phyloP scores from a whole-genome alignment of 2,329 filamentous ascomycete species.

The Epichloe gansuensis region DNA sequence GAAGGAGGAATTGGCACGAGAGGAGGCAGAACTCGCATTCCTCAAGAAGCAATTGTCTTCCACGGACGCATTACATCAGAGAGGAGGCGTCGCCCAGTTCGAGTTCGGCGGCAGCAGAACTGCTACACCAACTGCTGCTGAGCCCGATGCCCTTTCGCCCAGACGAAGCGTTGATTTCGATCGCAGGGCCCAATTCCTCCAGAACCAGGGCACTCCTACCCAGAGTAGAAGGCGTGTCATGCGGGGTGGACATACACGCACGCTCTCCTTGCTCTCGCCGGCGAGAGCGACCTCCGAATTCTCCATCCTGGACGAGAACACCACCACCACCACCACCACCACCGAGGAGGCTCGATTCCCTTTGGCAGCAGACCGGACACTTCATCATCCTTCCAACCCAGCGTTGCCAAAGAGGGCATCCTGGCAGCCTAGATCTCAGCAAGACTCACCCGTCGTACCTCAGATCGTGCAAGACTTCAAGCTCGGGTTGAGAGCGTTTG shows the following conservation, averaged over 20 bases:
- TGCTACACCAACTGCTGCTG: constrained; percentile 10
- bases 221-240: constrained; percentile 50
- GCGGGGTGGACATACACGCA: constrained; percentile 49
- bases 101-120: constrained; percentile 3
- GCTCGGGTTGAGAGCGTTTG: constrained; percentile 83
- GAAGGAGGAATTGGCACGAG: constrained; percentile 74
- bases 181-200: constrained; percentile 56
- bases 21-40: constrained; percentile 61
- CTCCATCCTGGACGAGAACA: constrained; percentile 28
- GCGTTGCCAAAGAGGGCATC: constrained; percentile 43
- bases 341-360: constrained; percentile 15
- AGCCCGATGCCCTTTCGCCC: constrained; percentile 18
- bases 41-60: constrained; percentile 77
- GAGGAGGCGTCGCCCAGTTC: constrained; percentile 29
- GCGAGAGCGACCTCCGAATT: constrained; percentile 34
- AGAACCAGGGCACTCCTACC: constrained; percentile 31
- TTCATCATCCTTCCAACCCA: constrained; percentile 25
- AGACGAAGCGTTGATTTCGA: constrained; percentile 52
- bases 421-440: constrained; percentile 42
- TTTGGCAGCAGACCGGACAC: constrained; percentile 17
- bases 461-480: constrained; percentile 84
- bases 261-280: constrained; percentile 73
- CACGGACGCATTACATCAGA: constrained; percentile 67
- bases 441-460: constrained; percentile 40
- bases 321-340: constrained; percentile 11